phyloP scores from a whole-genome alignment of 139 green algal genomes.

The Tetradesmus obliquus region DNA sequence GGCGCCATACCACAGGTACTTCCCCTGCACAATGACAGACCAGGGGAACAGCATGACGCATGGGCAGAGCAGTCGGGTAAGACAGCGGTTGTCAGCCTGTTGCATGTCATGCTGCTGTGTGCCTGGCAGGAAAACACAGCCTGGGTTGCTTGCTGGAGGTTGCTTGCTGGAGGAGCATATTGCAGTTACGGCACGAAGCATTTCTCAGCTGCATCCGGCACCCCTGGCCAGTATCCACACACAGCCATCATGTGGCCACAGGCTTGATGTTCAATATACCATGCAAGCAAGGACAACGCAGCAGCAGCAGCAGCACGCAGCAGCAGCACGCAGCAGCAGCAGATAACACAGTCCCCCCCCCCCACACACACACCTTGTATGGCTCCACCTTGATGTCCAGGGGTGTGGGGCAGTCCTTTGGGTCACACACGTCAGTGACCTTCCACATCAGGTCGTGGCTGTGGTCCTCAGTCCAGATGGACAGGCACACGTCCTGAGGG shows the following conservation, averaged over 20 bases:
- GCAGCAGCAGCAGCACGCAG: neutral
- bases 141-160: too few species aligned
- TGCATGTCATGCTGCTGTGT: neutral
- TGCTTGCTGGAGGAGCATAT: too few species aligned
- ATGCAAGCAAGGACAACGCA: neutral
- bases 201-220: too few species aligned
- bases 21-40: neutral
- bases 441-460: constrained; percentile 47
- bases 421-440: constrained; percentile 46
- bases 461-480: constrained; percentile 47
- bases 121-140: too few species aligned
- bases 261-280: too few species aligned
- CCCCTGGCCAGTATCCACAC: too few species aligned
- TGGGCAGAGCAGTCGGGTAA: too few species aligned
- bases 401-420: constrained; percentile 43
- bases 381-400: constrained; percentile 44
- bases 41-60: too few species aligned
- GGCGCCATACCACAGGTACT: constrained; percentile 17
- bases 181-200: too few species aligned
- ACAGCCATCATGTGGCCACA: too few species aligned
- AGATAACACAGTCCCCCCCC: too few species aligned
- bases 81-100: neutral
- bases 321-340: neutral
- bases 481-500: constrained; percentile 38
- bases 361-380: constrained; percentile 17